phyloP scores from a whole-genome alignment of 176 grass and related monocot genomes.

The Puccinellia tenuiflora region DNA sequence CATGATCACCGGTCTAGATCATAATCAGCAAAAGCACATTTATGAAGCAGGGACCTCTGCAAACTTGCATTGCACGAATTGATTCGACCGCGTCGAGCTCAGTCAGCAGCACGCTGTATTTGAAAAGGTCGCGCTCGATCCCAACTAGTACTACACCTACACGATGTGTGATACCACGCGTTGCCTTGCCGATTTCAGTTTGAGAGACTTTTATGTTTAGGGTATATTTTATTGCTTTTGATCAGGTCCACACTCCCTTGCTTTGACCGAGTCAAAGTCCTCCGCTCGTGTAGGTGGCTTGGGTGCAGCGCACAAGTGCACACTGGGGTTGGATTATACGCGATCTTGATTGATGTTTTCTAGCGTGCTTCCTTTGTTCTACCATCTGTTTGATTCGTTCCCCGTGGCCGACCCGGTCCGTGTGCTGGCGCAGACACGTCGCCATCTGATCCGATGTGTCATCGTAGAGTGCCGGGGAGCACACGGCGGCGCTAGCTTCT shows the following conservation, averaged over 20 bases:
- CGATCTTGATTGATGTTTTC: not conserved
- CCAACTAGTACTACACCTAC: too few relatives aligned
- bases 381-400: not conserved
- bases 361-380: not conserved
- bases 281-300: not conserved
- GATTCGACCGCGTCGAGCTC: too few relatives aligned
- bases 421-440: not conserved
- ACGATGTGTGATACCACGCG: not conserved
- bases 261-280: not conserved
- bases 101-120: too few relatives aligned
- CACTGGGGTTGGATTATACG: not conserved
- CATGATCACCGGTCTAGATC: not conserved
- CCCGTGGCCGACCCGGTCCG: too few relatives aligned
- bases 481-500: not conserved
- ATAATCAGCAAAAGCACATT: not conserved
- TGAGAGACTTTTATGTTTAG: not conserved
- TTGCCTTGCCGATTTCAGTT: not conserved
- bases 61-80: not conserved
- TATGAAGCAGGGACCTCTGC: not conserved
- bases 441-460: not conserved
- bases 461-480: not conserved
- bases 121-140: too few relatives aligned
- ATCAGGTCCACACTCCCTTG: not conserved
- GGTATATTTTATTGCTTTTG: not conserved
- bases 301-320: not conserved